Percentiles rank a stretch among this genome's conserved stretches.
phyloP scores from a whole-genome alignment of 768 basidiomycete genomes.

The Coprinopsis strossmayeri region DNA sequence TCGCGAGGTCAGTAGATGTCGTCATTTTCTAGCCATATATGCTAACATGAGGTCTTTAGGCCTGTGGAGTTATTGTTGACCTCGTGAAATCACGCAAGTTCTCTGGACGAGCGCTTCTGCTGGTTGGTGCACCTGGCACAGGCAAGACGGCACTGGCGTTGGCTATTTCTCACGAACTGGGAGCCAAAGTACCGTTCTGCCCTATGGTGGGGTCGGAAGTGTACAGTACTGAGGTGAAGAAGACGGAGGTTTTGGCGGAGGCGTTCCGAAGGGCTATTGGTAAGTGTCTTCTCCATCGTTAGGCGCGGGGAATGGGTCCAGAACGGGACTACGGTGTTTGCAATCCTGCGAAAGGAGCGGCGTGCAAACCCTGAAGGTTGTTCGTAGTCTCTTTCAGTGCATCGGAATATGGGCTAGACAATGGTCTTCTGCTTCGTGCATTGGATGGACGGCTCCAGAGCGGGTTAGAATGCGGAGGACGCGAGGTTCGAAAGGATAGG shows the following conservation, averaged over 20 bases:
- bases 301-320: too few species aligned
- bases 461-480: too few species aligned
- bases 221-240: slow-evolving; percentile 95
- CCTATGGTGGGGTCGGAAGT: slow-evolving; percentile 99
- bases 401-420: too few species aligned
- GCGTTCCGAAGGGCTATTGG: slow-evolving; percentile 94
- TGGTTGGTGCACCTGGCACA: slow-evolving; percentile 95
- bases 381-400: too few species aligned
- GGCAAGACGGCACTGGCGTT: slow-evolving; percentile 97
- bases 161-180: slow-evolving; percentile 93
- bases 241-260: slow-evolving; percentile 96
- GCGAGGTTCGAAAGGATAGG: too few species aligned
- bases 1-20: slow-evolving; percentile 69
- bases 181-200: slow-evolving; percentile 93
- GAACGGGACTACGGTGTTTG: too few species aligned
- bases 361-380: too few species aligned
- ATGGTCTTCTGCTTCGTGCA: too few species aligned
- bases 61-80: slow-evolving; percentile 86
- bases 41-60: slow-evolving; percentile 38
- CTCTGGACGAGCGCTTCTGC: slow-evolving; percentile 85
- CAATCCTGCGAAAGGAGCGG: too few species aligned
- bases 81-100: slow-evolving; percentile 89
- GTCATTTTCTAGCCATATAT: neutral
- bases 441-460: too few species aligned
- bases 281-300: too few species aligned